phyloP scores from a whole-genome alignment of 73 alveolate species.

The Uronychia setigera region DNA sequence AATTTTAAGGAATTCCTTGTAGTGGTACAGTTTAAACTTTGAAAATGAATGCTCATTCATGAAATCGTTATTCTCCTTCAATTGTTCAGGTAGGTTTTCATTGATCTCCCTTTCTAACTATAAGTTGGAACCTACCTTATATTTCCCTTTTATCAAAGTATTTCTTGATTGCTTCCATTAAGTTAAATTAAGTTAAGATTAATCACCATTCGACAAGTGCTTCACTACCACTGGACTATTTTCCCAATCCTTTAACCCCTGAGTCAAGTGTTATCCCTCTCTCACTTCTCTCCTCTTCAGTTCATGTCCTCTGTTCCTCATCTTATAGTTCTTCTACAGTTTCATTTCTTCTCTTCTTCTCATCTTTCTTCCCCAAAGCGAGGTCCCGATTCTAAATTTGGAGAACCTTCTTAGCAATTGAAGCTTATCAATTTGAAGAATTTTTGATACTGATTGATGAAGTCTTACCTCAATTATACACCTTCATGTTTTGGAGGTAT shows the following conservation, averaged over 20 bases:
- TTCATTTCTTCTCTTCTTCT: not conserved
- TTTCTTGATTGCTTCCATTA: too few relatives aligned
- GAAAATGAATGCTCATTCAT: too few relatives aligned
- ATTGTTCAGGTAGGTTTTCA: too few relatives aligned
- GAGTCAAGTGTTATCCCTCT: too few relatives aligned
- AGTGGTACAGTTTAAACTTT: too few relatives aligned
- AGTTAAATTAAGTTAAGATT: not conserved
- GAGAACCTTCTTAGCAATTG: not conserved
- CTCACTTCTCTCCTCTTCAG: too few relatives aligned
- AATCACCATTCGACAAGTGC: not conserved
- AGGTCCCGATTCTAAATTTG: not conserved
- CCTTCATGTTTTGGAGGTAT: not conserved
- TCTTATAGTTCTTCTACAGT: not conserved
- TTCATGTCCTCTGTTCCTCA: conserved; percentile 1
- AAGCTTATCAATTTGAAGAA: too few relatives aligned
- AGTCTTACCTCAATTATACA: not conserved
- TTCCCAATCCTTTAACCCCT: not conserved
- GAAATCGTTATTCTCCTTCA: too few relatives aligned
- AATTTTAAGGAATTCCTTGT: too few relatives aligned
- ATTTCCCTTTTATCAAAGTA: too few relatives aligned
- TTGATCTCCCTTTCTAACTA: too few relatives aligned
- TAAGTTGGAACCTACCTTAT: too few relatives aligned
- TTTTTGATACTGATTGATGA: not conserved
- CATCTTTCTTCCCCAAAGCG: not conserved
- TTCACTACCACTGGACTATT: not conserved